Evolutionary conservation across 2,329 filamentous ascomycete genomes (phyloP).

Genomic region (Aureobasidium namibiae): DNA sequence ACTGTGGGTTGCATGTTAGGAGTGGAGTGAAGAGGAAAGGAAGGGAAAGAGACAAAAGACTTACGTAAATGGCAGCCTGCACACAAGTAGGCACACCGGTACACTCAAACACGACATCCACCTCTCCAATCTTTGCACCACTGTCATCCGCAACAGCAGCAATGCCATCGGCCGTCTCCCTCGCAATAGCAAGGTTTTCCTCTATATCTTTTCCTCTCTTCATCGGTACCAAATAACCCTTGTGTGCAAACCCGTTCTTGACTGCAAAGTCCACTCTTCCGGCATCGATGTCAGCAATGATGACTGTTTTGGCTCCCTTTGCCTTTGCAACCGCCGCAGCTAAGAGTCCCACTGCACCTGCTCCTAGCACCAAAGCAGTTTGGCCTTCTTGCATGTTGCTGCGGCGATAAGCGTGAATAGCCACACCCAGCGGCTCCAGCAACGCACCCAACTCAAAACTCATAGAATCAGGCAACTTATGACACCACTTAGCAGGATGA

Average conservation of each 20-base stretch:
- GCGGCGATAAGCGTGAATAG: conserved; percentile 50
- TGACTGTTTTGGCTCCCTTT: conserved; percentile 45
- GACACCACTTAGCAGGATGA: conserved; percentile 53
- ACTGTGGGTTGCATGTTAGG: conserved; percentile 22
- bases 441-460: conserved; percentile 50
- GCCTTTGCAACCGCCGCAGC: conserved; percentile 50
- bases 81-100: conserved; percentile 69
- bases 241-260: conserved; percentile 40
- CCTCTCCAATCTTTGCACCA: conserved; percentile 39
- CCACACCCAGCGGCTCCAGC: conserved; percentile 53
- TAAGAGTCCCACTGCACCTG: conserved; percentile 52
- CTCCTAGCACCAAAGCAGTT: conserved; percentile 51
- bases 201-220: conserved; percentile 43
- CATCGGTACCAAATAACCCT: conserved; percentile 38
- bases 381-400: conserved; percentile 36
- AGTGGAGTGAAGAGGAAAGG: not conserved
- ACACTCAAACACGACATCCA: conserved; percentile 67
- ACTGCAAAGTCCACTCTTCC: conserved; percentile 49
- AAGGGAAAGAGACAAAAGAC: conserved; percentile 15
- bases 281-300: conserved; percentile 54
- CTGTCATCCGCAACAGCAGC: conserved; percentile 30
- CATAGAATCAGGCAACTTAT: conserved; percentile 46
- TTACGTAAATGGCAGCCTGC: conserved; percentile 63
- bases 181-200: conserved; percentile 43
- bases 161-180: conserved; percentile 40